Percentiles rank a stretch among this genome's conserved stretches.
phyloP scores from a whole-genome alignment of 2,329 filamentous ascomycete species.

The Teratosphaeria viscida region DNA sequence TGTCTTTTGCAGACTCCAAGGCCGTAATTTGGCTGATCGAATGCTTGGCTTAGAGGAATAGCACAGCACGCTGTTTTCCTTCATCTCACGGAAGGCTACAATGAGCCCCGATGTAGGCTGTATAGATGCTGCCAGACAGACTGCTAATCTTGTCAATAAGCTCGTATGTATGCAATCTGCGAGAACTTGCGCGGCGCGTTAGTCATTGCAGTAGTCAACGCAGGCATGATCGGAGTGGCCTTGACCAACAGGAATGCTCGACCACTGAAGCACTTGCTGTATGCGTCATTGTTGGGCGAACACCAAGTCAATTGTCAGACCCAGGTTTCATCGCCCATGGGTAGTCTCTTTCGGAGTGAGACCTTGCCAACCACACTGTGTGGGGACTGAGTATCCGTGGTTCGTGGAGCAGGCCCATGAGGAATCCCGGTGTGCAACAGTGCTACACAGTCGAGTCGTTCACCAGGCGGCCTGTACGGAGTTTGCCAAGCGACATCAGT shows the following conservation, averaged over 20 bases:
- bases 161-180: not conserved
- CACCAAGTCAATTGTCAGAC: not conserved
- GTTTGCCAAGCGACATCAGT: too few relatives aligned
- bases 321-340: too few relatives aligned
- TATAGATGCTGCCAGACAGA: not conserved
- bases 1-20: constrained; percentile 19
- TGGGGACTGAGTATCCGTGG: too few relatives aligned
- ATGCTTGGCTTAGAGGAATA: constrained; percentile 20
- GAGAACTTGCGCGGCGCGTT: not conserved
- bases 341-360: too few relatives aligned
- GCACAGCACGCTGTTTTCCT: constrained; percentile 20
- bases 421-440: too few relatives aligned
- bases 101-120: constrained; percentile 28
- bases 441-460: too few relatives aligned
- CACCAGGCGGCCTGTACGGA: too few relatives aligned
- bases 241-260: not conserved
- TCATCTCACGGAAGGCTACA: constrained; percentile 28
- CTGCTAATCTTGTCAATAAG: not conserved
- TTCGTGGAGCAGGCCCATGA: too few relatives aligned
- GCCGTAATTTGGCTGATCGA: constrained; percentile 8
- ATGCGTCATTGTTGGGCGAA: not conserved
- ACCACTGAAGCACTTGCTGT: not conserved
- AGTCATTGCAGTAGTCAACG: not conserved
- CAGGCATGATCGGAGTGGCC: not conserved
- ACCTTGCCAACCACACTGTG: too few relatives aligned